Evolutionary conservation across 2,329 filamentous ascomycete species (phyloP).

Genomic region (Pyricularia sp.): DNA sequence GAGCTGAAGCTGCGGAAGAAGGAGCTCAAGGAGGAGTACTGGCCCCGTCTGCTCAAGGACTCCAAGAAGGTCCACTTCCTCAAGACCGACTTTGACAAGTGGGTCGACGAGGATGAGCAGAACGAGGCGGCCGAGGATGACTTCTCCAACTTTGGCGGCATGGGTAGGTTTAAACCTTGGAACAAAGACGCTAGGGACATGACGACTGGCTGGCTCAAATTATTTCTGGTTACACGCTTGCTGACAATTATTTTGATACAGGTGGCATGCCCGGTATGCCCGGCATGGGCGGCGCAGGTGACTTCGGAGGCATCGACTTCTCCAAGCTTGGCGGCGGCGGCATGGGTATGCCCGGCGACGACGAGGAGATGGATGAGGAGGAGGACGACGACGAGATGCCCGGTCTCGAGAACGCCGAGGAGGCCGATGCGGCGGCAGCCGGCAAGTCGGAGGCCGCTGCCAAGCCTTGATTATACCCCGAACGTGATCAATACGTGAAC

Average conservation of each 20-base stretch:
- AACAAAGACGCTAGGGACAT: conserved; percentile 2
- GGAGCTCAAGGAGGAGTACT: conserved; percentile 88
- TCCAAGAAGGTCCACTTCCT: conserved; percentile 85
- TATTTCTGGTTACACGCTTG: not conserved
- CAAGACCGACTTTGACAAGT: conserved; percentile 98
- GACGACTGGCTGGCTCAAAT: not conserved
- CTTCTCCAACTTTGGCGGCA: conserved; percentile 48
- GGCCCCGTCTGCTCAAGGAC: conserved; percentile 91
- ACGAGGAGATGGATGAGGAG: conserved; percentile 38
- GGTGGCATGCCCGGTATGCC: conserved; percentile 48
- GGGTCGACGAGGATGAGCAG: conserved; percentile 98
- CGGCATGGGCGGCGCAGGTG: conserved; percentile 43
- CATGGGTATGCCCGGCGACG: conserved; percentile 33
- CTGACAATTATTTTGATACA: conserved; percentile 14
- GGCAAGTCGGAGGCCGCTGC: conserved; percentile 18
- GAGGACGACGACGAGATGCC: conserved; percentile 77
- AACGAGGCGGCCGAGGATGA: conserved; percentile 82
- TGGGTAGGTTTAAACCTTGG: conserved; percentile 31
- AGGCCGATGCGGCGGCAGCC: conserved; percentile 23
- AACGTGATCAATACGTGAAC: not conserved
- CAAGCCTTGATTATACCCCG: not conserved
- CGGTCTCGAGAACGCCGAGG: conserved; percentile 56
- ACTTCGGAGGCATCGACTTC: conserved; percentile 87
- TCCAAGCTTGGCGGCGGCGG: conserved; percentile 71
- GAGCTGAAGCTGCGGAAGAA: conserved; percentile 93